phyloP scores from a whole-genome alignment of 768 basidiomycete genomes.

The Mycena metata region DNA sequence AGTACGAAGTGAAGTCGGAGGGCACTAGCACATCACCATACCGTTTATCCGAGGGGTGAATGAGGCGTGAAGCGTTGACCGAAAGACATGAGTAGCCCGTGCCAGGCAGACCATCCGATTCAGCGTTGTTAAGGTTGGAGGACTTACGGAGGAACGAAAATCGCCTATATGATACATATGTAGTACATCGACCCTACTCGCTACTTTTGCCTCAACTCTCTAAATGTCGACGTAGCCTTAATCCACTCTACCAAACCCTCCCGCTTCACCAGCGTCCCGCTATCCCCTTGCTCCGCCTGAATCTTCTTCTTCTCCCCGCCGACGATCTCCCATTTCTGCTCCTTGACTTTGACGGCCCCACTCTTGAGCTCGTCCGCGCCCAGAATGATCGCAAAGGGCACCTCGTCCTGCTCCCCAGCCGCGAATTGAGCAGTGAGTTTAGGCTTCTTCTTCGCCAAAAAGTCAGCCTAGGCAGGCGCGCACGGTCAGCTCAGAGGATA shows the following conservation, averaged over 20 bases:
- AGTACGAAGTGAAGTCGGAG: too few relatives aligned
- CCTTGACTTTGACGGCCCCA: conserved; percentile 91
- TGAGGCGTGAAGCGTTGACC: too few relatives aligned
- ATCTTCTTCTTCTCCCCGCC: conserved; percentile 81
- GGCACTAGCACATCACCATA: too few relatives aligned
- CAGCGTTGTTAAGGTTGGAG: too few relatives aligned
- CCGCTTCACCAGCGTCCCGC: conserved; percentile 76
- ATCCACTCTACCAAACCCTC: conserved; percentile 75
- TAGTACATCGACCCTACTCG: not conserved
- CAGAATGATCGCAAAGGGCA: conserved; percentile 94
- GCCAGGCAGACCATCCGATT: too few relatives aligned
- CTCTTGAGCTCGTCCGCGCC: conserved; percentile 87
- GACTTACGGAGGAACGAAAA: too few relatives aligned
- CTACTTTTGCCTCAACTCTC: conserved; percentile 52
- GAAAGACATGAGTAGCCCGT: too few relatives aligned
- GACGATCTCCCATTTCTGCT: conserved; percentile 86
- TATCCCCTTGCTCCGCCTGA: conserved; percentile 70
- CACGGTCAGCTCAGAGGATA: conserved; percentile 18
- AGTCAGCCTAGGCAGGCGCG: conserved; percentile 76
- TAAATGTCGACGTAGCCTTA: conserved; percentile 61
- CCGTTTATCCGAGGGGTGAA: too few relatives aligned
- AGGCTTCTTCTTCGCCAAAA: conserved; percentile 92
- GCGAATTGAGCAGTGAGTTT: conserved; percentile 91
- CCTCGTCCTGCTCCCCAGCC: conserved; percentile 90
- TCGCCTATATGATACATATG: not conserved